Evolutionary conservation across 2,329 filamentous ascomycete genomes (phyloP).

Genomic region (Aspergillus fischeri): DNA sequence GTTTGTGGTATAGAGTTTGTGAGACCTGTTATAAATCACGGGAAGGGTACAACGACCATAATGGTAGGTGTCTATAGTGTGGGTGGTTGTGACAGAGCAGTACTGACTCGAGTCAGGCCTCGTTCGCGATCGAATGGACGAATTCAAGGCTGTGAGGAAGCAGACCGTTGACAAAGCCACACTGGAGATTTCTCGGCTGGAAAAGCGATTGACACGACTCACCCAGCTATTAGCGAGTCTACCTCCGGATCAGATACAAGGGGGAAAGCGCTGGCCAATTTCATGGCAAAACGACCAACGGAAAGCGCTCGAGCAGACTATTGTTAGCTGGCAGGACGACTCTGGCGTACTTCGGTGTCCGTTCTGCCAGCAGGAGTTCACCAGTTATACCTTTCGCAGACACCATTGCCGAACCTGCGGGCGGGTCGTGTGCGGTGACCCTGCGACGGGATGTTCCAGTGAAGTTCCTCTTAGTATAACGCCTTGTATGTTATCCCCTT

Average conservation of each 20-base stretch:
- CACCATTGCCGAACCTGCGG: slow-evolving; percentile 96
- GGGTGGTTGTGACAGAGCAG: neutral
- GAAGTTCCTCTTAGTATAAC: slow-evolving; percentile 78
- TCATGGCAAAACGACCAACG: slow-evolving; percentile 69
- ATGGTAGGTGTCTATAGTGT: slow-evolving; percentile 39
- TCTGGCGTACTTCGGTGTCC: slow-evolving; percentile 74
- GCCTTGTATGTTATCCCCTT: slow-evolving; percentile 47
- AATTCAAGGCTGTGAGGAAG: slow-evolving; percentile 67
- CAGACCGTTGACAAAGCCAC: slow-evolving; percentile 79
- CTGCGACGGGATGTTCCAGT: slow-evolving; percentile 74
- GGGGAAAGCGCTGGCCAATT: slow-evolving; percentile 48
- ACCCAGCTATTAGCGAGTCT: slow-evolving; percentile 77
- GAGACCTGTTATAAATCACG: slow-evolving; percentile 99
- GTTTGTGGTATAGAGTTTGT: slow-evolving; percentile 91
- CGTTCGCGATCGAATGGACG: slow-evolving; percentile 65
- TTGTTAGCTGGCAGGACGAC: slow-evolving; percentile 96
- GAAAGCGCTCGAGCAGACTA: slow-evolving; percentile 80
- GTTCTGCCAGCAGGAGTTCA: slow-evolving; percentile 94
- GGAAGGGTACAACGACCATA: slow-evolving; percentile 90
- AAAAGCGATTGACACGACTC: slow-evolving; percentile 86
- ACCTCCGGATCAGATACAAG: slow-evolving; percentile 59
- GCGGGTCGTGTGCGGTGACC: slow-evolving; percentile 86
- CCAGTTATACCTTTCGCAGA: slow-evolving; percentile 83
- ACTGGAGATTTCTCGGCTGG: slow-evolving; percentile 81
- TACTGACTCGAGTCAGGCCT: slow-evolving; percentile 44